Base-by-base conservation (phyloP, 805 yeast genomes). In the Spencermartinsiella europaea region DNA sequence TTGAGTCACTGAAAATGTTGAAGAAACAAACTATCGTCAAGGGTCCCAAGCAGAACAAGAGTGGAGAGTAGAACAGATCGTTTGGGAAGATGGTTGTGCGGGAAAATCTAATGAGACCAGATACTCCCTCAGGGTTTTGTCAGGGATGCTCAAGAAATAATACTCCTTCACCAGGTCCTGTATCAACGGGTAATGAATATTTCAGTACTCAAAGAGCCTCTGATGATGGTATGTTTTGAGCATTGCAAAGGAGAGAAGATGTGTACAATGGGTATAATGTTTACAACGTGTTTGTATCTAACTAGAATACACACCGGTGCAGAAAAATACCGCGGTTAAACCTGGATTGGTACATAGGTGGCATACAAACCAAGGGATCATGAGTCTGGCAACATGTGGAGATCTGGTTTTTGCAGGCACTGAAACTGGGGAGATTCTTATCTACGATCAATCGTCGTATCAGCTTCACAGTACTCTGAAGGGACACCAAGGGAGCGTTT, bases 361-460 rank as follows among this genome's bases (percentile, higher is more conserved):
- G 98, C 74, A 77, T 21, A 81, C 80, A 51, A 67, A 74, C 1
- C 80, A 78, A 55, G 82, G 95, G 1, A 81, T 90, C 15, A 73
- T 93, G 5, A 83, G 95, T 3, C 58, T 71, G 19, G 71, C 69
- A 3, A 48, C 55, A 21, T 52, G 52, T 25, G 63, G 52, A 21
- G 34, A 49, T 36, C 53, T 46, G 39, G 45, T 91, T 3, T 85
- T 86, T 61, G 93, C 95, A 46, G 99, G 99, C 7, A 88, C 96
- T 1, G 95, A 90, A 54, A 86, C 85, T 57, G 85, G 93, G 8
- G 77, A 77, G 53, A 83, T 91, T 35, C 65, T 86, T 34, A 82
- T 86, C 1, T 81, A 75, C 58, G 91, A 87, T 56, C 67, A 85
- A 45, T 65, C 64, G 3, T 80, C 85, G 0, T 91, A 78, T 62